These are phyloP conservation scores for Galeopsis tetrahit DNA, from an alignment of 257 asterid genomes.

Conservation along the genomic window DNA sequence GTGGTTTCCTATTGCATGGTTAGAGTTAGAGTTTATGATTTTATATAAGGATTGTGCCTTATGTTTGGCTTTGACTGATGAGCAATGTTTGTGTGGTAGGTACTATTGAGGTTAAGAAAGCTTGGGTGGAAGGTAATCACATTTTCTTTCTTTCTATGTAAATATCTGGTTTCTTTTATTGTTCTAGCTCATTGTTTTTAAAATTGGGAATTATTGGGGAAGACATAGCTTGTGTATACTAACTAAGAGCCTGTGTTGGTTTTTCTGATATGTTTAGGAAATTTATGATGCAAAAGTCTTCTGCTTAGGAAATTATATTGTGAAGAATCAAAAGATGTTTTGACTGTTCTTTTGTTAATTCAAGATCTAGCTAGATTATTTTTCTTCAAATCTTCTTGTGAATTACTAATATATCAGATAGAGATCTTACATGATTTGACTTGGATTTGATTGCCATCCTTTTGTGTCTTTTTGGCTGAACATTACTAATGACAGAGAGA, in stretches of 20 bases:
- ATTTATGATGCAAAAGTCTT: not conserved
- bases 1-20: slow-evolving; percentile 4
- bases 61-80: slow-evolving; percentile 22
- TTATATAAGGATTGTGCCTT: not conserved
- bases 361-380: not conserved
- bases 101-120: slow-evolving; percentile 32
- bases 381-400: not conserved
- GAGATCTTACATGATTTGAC: not conserved
- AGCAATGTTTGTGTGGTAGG: slow-evolving; percentile 31
- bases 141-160: slow-evolving; percentile 20
- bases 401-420: not conserved
- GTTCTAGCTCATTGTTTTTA: not conserved
- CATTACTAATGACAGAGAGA: not conserved
- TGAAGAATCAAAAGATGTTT: not conserved
- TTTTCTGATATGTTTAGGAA: not conserved
- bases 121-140: slow-evolving; percentile 43
- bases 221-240: not conserved
- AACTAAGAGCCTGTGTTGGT: not conserved
- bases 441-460: not conserved
- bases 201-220: not conserved
- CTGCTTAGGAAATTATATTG: not conserved
- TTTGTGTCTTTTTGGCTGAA: not conserved
- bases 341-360: not conserved
- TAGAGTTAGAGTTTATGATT: not conserved
- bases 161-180: not conserved